Conservation (phyloP, 257 asterid species). For the Solanum piurae region DNA sequence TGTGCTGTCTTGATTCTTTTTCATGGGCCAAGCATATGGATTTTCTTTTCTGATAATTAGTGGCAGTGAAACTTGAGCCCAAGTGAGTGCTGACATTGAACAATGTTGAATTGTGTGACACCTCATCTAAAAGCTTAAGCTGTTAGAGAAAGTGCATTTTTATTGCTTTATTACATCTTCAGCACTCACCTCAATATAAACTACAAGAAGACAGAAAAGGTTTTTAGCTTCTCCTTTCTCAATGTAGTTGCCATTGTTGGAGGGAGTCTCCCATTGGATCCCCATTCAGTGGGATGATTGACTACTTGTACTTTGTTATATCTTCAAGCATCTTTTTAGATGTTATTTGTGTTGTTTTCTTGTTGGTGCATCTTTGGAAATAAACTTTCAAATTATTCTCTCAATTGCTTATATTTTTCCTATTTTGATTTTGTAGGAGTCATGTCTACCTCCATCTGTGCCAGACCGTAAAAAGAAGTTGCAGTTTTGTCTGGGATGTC, state of each 20-base stretch:
- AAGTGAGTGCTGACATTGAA: neutral
- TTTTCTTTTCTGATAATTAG: neutral
- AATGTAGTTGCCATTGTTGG: neutral
- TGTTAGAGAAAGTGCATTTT: neutral
- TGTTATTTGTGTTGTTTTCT: neutral
- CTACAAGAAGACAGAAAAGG: neutral
- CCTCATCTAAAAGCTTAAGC: neutral
- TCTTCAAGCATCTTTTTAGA: neutral
- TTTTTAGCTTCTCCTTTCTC: neutral
- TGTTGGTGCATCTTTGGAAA: neutral
- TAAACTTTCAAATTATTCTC: neutral
- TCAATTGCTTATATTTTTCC: neutral
- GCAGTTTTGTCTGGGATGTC: constrained; percentile 77
- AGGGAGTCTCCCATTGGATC: neutral
- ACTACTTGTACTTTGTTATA: neutral
- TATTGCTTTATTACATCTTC: neutral
- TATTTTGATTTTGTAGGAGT: constrained; percentile 35
- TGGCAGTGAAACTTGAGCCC: neutral
- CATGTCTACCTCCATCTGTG: constrained; percentile 64
- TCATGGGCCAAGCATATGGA: neutral
- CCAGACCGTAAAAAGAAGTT: constrained; percentile 62
- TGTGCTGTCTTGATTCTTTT: neutral
- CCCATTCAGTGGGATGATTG: neutral
- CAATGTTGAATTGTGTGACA: neutral
- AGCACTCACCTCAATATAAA: neutral